Evolutionary conservation across 176 grass and related monocot species (phyloP), one percentile per base, ranked within the genome.

Genomic region (Carex pumila): DNA sequence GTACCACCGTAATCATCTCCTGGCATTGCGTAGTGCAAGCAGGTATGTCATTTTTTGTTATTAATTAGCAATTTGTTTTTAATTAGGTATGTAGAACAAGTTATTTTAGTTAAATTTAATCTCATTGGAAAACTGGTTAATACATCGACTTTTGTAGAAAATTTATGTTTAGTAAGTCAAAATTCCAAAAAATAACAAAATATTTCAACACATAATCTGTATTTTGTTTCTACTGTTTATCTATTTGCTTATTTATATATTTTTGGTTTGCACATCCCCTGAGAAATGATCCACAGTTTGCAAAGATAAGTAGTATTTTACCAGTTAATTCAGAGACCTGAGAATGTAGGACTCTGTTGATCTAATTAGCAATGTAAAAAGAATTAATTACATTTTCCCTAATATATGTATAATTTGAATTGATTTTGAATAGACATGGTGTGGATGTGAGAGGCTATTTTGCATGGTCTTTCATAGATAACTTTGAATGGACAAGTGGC

Each of bases 381-480:
- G 1, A 47, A 36, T 10, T 47, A 72, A 10, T 72, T 11, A 1
- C 6, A 5, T 19, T 50, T 50, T 3, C 18, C 21, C 19, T 74
- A 50, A 74, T 29, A 50, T 49, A 8, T 6, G 5, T 25, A 13
- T 53, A 10, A 29, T 5, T 75, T 75, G 12, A 21, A 75, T 53
- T 29, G 8, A 49, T 54, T 50, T 66, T 66, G 32, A 54, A 25
- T 62, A 89, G 87, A 83, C 13, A 83, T 13, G 91, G 91, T 30
- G 89, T 68, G 2, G 79, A 91, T 1, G 88, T 97, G 1, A 91
- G 60, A 82, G 94, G 89, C 0, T 91, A 93, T 71, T 97, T 91
- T 71, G 61, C 71, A 3, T 96, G 91, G 91, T 87, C 85, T 0
- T 89, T 97, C 39, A 89, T 93, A 81, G 94, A 97, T 84, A 76